Percentiles rank a stretch among this genome's conserved stretches.
phyloP scores from a whole-genome alignment of 1,284 basidiomycete species.

The Phlebopus sp. region DNA sequence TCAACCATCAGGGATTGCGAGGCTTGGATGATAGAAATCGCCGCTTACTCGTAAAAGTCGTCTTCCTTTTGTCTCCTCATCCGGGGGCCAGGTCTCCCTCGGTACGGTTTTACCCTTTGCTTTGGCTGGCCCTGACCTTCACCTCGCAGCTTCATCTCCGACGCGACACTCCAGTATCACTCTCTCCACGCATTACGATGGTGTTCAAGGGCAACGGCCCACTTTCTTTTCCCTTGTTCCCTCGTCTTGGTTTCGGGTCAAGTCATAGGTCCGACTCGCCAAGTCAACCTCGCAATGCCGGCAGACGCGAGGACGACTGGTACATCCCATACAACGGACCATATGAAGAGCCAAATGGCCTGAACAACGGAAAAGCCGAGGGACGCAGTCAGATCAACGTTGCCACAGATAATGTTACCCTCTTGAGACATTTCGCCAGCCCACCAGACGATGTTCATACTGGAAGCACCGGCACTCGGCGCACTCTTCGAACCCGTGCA shows the following conservation, averaged over 20 bases:
- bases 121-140: not conserved
- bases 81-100: not conserved
- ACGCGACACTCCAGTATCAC: slow-evolving; percentile 1
- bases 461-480: slow-evolving; percentile 10
- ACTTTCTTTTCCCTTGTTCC: slow-evolving; percentile 27
- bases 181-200: slow-evolving; percentile 20
- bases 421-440: too few relatives aligned
- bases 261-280: slow-evolving; percentile 7
- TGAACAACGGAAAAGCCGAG: slow-evolving; percentile 35
- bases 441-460: slow-evolving; percentile 14
- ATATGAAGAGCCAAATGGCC: slow-evolving; percentile 42
- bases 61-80: not conserved
- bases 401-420: slow-evolving; percentile 27
- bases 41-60: not conserved
- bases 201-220: slow-evolving; percentile 22
- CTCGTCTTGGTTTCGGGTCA: slow-evolving; percentile 22
- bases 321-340: slow-evolving; percentile 65
- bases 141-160: not conserved
- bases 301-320: slow-evolving; percentile 48
- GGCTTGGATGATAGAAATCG: not conserved
- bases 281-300: slow-evolving; percentile 4
- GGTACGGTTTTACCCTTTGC: not conserved
- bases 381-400: slow-evolving; percentile 48
- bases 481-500: slow-evolving; percentile 9
- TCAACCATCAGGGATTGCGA: not conserved